Evolutionary conservation across 2,329 filamentous ascomycete species (phyloP), one percentile per base, ranked within the genome.

Genomic region (Triangularia setosa): DNA sequence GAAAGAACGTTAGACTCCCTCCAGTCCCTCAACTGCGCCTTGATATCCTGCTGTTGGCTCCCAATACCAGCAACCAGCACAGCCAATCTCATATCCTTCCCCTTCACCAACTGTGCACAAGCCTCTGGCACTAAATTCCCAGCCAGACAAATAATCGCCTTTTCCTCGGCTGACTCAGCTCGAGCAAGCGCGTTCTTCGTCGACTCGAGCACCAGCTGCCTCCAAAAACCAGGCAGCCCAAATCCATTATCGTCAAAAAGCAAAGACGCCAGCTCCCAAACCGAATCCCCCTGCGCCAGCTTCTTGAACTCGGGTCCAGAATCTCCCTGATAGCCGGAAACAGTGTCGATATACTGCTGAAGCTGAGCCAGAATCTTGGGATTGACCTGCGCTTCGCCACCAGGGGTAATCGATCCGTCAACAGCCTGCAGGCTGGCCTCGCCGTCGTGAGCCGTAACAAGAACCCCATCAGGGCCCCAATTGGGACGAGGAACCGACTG

Each of bases 231-330:
- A 0, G 87, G 87, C n/a, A 97, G 80, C 62, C 82, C 76, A 28
- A 83, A 73, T 16, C 79, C 79, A 11, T 87, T 67, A n/a, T 87
- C 81, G 69, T 97, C 93, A 72, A 97, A 99, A 3, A 99, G 83
- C 40, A 97, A 88, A 64, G 91, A 90, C 1, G 92, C 89, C 35
- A 99, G 81, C 66, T 92, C 85, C 95, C 96, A 99, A 0, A 95
- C 87, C 14, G 87, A 86, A 76, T 96, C 92, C 64, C 92, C 86
- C 23, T 67, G 67, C 27, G 71, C 71, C 25, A 69, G 61, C 4
- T 67, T 64, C 16, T 63, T 62, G 21, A 70, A 67, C 21, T 63
- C 54, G 14, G 62, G 64, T 8, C 56, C 48, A 21, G 21, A 23
- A 58, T 35, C 21, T 61, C 61, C 62, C 68, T 69, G 30, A 18